Conservation (phyloP, 148 eudicot genomes). For the Camellia sinensis region DNA sequence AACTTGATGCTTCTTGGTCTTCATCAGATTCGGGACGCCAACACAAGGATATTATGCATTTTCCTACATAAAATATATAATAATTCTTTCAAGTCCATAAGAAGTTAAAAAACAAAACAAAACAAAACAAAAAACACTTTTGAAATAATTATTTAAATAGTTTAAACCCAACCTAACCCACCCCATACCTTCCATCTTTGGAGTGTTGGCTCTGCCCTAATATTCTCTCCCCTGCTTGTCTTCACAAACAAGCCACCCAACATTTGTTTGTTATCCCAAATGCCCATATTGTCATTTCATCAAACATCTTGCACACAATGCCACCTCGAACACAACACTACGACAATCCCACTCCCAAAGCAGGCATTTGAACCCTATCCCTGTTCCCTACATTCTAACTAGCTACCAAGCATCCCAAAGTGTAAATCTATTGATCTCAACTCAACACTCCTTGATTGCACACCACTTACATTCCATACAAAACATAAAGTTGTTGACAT, state of each 20-base stretch:
- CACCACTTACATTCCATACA: neutral
- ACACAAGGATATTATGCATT: constrained; percentile 82
- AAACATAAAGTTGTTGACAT: neutral
- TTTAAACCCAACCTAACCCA: too few relatives aligned
- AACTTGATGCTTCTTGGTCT: too few relatives aligned
- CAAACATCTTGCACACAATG: constrained; percentile 14
- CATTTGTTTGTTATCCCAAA: neutral
- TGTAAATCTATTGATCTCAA: neutral
- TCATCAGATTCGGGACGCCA: constrained; percentile 75
- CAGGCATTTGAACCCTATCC: neutral
- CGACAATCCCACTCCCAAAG: neutral
- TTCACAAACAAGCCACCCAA: neutral
- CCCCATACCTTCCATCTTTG: too few relatives aligned
- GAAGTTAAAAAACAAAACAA: too few relatives aligned
- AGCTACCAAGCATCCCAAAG: neutral
- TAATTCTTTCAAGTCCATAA: constrained; percentile 10
- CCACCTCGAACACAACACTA: too few relatives aligned
- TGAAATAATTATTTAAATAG: too few relatives aligned
- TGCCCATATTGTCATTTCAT: neutral
- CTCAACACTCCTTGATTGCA: neutral
- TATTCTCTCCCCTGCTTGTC: neutral
- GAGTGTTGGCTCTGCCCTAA: too few relatives aligned
- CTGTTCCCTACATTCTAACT: neutral
- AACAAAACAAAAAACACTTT: neutral
- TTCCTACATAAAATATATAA: constrained; percentile 42